Evolutionary conservation across 768 basidiomycete species (phyloP), one percentile per base, ranked within the genome.

Genomic region (Galerina marginata): DNA sequence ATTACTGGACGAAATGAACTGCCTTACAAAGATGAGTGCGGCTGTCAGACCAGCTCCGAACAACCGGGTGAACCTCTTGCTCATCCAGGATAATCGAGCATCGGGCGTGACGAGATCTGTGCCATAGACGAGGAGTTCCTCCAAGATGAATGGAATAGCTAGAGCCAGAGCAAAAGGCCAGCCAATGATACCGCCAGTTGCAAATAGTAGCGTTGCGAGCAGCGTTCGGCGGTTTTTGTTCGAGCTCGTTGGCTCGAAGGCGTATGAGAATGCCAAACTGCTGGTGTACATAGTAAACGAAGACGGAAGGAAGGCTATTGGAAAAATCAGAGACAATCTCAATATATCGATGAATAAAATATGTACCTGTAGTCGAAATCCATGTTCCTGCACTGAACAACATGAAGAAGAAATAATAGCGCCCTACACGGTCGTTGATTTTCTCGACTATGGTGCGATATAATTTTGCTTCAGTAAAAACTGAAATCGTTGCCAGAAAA

Each of bases 151-250:
- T 1, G 97, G 97, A 12, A 97, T 75, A 0, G 93, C 86, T 6
- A 98, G 81, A 0, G 92, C 88, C 15, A 95, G 81, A n/a, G 92
- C 82, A 72, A 99, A 99, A 6, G 97, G 97, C 97, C 97, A 99
- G 5, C 96, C 97, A 37, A 98, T 84, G 51, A 99, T 85, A 1
- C 88, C 93, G 5, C 93, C 96, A 6, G 86, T 71, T 1, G 92
- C 93, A 70, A 95, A 93, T 49, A 82, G 75, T 47, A 90, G 59
- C 0, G 92, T 92, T 0, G 91, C 86, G 7, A 81, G 75, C 26
- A 90, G 72, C 9, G 90, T 88, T 37, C 90, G 81, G 47, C 77
- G 78, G 60, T 77, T 70, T 68, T 89, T 83, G 42, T 71, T 68
- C 62, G 78, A 69, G 65, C 81, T 86, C 0, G 90, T 78, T 4